Base-by-base conservation (phyloP, 495 filamentous ascomycete species). In the Trichoderma erinaceum region DNA sequence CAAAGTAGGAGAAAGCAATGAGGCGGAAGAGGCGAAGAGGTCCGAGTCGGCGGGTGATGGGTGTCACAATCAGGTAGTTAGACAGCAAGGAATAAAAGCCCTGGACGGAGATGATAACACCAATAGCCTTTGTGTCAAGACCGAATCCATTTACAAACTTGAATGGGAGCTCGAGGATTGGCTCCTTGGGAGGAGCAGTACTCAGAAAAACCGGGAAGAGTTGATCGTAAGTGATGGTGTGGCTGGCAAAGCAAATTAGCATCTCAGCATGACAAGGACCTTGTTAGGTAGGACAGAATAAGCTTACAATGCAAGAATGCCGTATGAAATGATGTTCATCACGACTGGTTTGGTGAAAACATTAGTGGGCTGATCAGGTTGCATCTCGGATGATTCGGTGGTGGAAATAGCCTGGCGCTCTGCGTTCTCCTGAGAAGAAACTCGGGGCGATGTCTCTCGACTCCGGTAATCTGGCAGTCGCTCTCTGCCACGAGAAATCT, bases 251-350 rank as follows among this genome's bases (percentile, higher is more conserved):
- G 0, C n/a, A 21, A 3, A 21, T 52, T 23, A 52, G 48, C 21
- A 52, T 23, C 2, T 23, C 8, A n/a, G n/a, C 48, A 11, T 52
- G n/a, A 5, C n/a, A 7, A 25, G 48, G 10, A 6, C 48, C n/a
- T 21, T 21, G n/a, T 23, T 18, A 15, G 29, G n/a, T 38, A 38
- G 35, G 35, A 10, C 35, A 15, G 64, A 66, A 23, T 61, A 4
- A 29, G 89, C 92, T 86, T 85, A 97, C 91, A 96, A 97, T 69
- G 95, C 95, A 38, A 99, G 83, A 72, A 99, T 91, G 46, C 95
- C 96, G 73, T 95, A 97, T 66, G 88, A 91, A 64, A 93, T 76
- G 70, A 98, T 97, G 70, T 90, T 91, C 56, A 92, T 79, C 64
- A 96, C 75, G 64, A 98, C 90, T 65, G 93, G 91, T 72, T 78